These are phyloP conservation scores for Anisodus acutangulus DNA, from an alignment of 257 asterid genomes.

Conservation along the genomic window DNA sequence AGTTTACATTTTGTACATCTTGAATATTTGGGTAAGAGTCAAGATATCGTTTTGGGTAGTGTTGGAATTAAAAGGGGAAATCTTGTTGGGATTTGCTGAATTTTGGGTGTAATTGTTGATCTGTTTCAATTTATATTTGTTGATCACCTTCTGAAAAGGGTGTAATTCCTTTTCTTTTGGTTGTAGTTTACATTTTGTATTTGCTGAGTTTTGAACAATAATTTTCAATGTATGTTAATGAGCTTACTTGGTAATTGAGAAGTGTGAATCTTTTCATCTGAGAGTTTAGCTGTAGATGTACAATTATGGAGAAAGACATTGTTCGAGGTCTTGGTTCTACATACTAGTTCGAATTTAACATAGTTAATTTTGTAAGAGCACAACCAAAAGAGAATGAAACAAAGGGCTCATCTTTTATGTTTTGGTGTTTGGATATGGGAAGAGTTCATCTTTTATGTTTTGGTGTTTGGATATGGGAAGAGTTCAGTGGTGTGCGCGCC, in stretches of 20 bases:
- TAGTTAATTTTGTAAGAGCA: not conserved
- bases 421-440: not conserved
- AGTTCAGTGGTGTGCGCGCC: not conserved
- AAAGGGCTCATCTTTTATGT: conserved; percentile 8
- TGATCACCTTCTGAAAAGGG: not conserved
- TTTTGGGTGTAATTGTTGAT: not conserved
- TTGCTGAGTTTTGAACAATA: not conserved
- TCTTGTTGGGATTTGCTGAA: not conserved
- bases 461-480: not conserved
- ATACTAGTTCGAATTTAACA: not conserved
- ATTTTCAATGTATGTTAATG: not conserved
- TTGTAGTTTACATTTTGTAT: not conserved
- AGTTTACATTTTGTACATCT: not conserved
- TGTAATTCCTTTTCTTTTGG: too few relatives aligned
- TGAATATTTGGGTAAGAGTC: not conserved
- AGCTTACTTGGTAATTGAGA: not conserved
- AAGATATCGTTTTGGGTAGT: not conserved
- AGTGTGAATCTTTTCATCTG: conserved; percentile 10
- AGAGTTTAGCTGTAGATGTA: not conserved
- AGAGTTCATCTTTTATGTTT: conserved; percentile 15
- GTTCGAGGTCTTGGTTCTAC: not conserved
- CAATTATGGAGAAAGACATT: not conserved
- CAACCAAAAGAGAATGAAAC: not conserved
- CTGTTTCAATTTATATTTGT: not conserved
- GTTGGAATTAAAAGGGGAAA: not conserved